These are phyloP conservation scores for Barnettozyma wickerhamii DNA, from an alignment of 805 yeast genomes.

Conservation along the genomic window DNA sequence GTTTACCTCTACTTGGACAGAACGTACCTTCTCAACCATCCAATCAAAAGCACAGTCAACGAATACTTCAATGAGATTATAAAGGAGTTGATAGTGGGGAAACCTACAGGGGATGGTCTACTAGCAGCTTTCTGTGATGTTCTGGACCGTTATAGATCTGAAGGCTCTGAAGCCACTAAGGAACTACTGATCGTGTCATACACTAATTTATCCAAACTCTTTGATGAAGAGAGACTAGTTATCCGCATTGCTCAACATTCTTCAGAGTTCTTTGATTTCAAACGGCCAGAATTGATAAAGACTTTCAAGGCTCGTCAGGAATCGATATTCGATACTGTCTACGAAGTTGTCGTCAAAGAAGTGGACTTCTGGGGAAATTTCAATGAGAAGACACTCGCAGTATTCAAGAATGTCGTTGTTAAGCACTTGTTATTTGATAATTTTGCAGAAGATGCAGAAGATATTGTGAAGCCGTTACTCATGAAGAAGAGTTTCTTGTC, in stretches of 20 bases:
- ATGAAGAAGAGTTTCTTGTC: slow-evolving; percentile 5
- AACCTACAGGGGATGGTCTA: not conserved
- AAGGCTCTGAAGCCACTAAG: not conserved
- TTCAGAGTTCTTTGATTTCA: not conserved
- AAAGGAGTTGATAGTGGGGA: not conserved
- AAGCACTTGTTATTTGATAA: slow-evolving; percentile 9
- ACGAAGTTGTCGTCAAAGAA: slow-evolving; percentile 10
- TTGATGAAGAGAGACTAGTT: not conserved
- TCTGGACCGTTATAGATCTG: not conserved
- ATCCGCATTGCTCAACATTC: not conserved
- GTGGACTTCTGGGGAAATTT: slow-evolving; percentile 15
- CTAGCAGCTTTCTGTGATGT: not conserved
- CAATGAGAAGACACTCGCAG: not conserved
- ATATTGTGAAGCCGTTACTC: slow-evolving; percentile 14
- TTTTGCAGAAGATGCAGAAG: slow-evolving; percentile 4
- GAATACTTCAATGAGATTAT: slow-evolving; percentile 2
- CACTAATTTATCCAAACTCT: not conserved
- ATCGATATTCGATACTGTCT: slow-evolving; percentile 4
- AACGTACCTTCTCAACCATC: slow-evolving; percentile 24
- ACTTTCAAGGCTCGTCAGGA: not conserved
- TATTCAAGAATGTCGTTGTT: slow-evolving; percentile 2
- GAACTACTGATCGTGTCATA: not conserved
- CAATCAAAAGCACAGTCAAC: slow-evolving; percentile 17
- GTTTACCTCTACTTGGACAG: slow-evolving; percentile 22
- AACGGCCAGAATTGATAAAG: not conserved